Evolutionary conservation across 176 grass and related monocot genomes (phyloP).

Genomic region (Poa annua): DNA sequence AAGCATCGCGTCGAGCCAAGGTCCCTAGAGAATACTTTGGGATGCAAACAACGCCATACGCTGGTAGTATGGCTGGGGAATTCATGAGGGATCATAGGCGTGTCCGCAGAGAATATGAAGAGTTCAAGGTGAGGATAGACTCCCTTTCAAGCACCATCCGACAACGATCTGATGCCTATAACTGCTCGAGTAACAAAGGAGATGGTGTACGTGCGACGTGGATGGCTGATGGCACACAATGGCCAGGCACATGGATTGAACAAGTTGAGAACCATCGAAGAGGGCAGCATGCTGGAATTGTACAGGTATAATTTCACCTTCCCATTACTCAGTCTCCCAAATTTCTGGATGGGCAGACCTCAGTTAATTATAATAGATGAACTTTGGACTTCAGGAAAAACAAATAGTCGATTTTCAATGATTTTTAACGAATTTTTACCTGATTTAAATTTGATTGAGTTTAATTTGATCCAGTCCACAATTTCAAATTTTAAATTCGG

Average conservation of each 20-base stretch:
- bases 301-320: slow-evolving; percentile 28
- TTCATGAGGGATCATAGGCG: slow-evolving; percentile 45
- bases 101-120: slow-evolving; percentile 48
- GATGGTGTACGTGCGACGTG: slow-evolving; percentile 35
- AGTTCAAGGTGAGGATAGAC: slow-evolving; percentile 56
- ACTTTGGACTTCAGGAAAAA: not conserved
- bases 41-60: slow-evolving; percentile 22
- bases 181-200: slow-evolving; percentile 15
- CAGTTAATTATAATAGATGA: not conserved
- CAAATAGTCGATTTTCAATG: not conserved
- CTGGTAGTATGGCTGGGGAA: not conserved
- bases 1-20: slow-evolving; percentile 51
- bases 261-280: slow-evolving; percentile 43
- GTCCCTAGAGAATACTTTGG: slow-evolving; percentile 49
- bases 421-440: not conserved
- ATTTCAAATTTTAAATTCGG: no score
- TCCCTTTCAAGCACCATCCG: slow-evolving; percentile 37
- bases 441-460: not conserved
- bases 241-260: slow-evolving; percentile 53
- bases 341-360: not conserved
- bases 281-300: slow-evolving; percentile 48
- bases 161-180: slow-evolving; percentile 43
- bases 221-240: slow-evolving; percentile 60
- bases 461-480: not conserved
- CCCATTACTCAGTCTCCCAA: not conserved